phyloP scores from a whole-genome alignment of 495 filamentous ascomycete species.

The Xanthoparmelia taractica region DNA sequence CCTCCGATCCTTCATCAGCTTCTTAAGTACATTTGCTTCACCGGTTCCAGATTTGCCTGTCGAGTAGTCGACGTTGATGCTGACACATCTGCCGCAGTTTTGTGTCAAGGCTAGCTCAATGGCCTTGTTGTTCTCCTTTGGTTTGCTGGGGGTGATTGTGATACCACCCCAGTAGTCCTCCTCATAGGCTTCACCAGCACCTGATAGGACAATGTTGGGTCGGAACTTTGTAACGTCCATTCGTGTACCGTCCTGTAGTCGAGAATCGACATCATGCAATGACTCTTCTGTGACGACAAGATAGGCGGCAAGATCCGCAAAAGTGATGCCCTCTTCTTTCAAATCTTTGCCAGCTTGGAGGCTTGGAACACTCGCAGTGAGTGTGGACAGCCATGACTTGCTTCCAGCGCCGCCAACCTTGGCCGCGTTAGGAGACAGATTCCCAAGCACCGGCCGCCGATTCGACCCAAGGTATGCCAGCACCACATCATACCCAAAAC shows the following conservation, averaged over 20 bases:
- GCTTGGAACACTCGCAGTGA: slow-evolving; percentile 35
- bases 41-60: slow-evolving; percentile 60
- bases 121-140: slow-evolving; percentile 1
- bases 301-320: slow-evolving; percentile 73
- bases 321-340: slow-evolving; percentile 50
- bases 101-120: slow-evolving; percentile 54
- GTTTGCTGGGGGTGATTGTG: slow-evolving; percentile 10
- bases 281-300: slow-evolving; percentile 66
- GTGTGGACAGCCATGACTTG: slow-evolving; percentile 40
- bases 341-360: slow-evolving; percentile 3
- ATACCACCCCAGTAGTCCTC: slow-evolving; percentile 73
- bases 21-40: slow-evolving; percentile 60
- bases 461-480: slow-evolving; percentile 64
- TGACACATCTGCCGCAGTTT: slow-evolving; percentile 74
- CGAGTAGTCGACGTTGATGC: slow-evolving; percentile 74
- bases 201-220: slow-evolving; percentile 72
- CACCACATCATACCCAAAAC: slow-evolving; percentile 59
- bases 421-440: slow-evolving; percentile 32
- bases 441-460: slow-evolving; percentile 57
- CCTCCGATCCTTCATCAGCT: slow-evolving; percentile 66
- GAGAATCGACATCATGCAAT: slow-evolving; percentile 53
- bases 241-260: slow-evolving; percentile 46
- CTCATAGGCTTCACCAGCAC: slow-evolving; percentile 54
- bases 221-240: slow-evolving; percentile 77
- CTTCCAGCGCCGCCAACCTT: neutral